These are phyloP conservation scores for Lipomyces chichibuensis DNA, from an alignment of 805 yeast species.

Conservation along the genomic window DNA sequence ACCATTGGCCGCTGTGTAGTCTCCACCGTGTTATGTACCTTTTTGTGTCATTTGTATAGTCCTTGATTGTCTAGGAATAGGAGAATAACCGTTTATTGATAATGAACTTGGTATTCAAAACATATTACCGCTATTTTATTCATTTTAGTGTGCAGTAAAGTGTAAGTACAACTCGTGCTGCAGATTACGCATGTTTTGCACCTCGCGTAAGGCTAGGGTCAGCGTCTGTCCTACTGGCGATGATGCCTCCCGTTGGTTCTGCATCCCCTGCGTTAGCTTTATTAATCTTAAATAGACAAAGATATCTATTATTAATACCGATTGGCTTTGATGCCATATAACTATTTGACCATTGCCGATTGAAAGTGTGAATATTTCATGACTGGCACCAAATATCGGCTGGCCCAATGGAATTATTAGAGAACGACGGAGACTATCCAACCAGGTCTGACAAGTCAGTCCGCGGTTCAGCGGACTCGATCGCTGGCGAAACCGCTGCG, in stretches of 20 bases:
- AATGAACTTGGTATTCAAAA: no score
- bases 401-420: no score
- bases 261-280: not conserved
- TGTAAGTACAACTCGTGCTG: not conserved
- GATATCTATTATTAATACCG: not conserved
- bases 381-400: no score
- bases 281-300: not conserved
- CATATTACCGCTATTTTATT: no score
- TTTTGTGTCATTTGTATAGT: not conserved
- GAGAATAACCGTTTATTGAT: not conserved
- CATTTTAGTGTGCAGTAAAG: not conserved
- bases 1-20: not conserved
- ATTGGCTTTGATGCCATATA: not conserved
- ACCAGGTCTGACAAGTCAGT: no score
- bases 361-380: not conserved
- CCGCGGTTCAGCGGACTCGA: no score
- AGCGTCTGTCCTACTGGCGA: not conserved
- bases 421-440: no score
- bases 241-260: not conserved
- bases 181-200: not conserved
- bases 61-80: not conserved
- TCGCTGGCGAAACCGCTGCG: no score
- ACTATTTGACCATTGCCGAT: not conserved
- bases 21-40: conserved; percentile 2
- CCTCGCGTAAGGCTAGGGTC: not conserved